Conservation (phyloP, 176 grass and related monocot species). For the Rhynchospora breviuscula region DNA sequence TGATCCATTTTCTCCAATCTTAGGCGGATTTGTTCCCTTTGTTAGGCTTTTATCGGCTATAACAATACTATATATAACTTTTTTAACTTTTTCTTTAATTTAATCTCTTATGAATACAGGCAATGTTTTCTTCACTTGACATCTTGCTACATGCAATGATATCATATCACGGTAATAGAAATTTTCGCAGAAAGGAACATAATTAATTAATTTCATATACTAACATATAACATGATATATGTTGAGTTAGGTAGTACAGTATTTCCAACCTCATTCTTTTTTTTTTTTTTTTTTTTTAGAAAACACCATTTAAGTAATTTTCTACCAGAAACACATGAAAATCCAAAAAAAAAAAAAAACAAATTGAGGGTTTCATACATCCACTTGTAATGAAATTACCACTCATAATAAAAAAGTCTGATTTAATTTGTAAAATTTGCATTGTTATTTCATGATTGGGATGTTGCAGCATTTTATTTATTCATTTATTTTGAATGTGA, state of each 20-base stretch:
- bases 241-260: not conserved
- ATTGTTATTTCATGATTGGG: not conserved
- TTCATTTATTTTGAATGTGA: not conserved
- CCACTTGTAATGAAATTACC: too few species aligned
- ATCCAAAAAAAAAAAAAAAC: too few species aligned
- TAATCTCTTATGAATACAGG: not conserved
- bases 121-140: too few species aligned
- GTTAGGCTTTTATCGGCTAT: conserved; percentile 10
- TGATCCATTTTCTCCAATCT: conserved; percentile 10
- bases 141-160: too few species aligned
- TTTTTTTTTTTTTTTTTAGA: not conserved
- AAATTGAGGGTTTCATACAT: too few species aligned
- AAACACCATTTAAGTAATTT: too few species aligned
- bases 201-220: not conserved
- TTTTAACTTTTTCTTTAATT: not conserved
- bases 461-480: not conserved
- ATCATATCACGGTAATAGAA: too few species aligned
- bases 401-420: too few species aligned
- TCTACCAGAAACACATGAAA: not conserved
- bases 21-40: conserved; percentile 26
- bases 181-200: not conserved
- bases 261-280: not conserved
- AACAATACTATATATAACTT: not conserved
- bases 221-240: not conserved
- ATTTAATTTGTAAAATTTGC: too few species aligned